These are phyloP conservation scores for Penicillium fimorum DNA, from an alignment of 495 filamentous ascomycete species.

Conservation along the genomic window DNA sequence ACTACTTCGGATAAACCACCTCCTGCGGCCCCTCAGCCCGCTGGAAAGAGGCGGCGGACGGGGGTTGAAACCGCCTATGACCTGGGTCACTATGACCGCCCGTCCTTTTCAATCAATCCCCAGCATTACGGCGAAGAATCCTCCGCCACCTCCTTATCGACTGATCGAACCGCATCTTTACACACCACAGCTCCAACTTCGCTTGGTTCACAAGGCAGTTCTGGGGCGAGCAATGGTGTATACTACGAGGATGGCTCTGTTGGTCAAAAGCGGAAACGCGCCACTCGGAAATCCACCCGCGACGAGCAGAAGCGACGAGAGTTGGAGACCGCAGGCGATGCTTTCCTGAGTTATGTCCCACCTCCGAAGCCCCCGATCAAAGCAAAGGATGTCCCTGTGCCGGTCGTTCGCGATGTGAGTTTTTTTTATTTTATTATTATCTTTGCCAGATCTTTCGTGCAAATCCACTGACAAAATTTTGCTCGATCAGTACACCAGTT, in stretches of 20 bases:
- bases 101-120: constrained; percentile 68
- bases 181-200: constrained; percentile 92
- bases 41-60: constrained; percentile 65
- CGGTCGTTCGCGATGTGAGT: constrained; percentile 80
- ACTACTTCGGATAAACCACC: constrained; percentile 13
- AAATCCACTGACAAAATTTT: constrained; percentile 17
- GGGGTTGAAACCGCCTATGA: constrained; percentile 63
- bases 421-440: constrained; percentile 1
- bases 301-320: constrained; percentile 79
- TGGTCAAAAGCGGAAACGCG: constrained; percentile 85
- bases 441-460: constrained; percentile 5
- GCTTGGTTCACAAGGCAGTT: constrained; percentile 71
- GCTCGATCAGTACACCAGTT: constrained; percentile 38
- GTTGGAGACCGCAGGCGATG: constrained; percentile 63
- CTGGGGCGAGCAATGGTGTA: constrained; percentile 53
- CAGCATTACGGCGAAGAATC: constrained; percentile 63
- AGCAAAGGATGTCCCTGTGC: constrained; percentile 83
- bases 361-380: constrained; percentile 89
- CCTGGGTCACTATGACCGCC: constrained; percentile 58
- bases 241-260: constrained; percentile 55
- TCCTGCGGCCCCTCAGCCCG: constrained; percentile 45
- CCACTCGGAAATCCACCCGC: constrained; percentile 70
- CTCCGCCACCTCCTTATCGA: constrained; percentile 70
- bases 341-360: constrained; percentile 75
- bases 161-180: constrained; percentile 81